Base-by-base conservation (phyloP, 148 eudicot genomes). In the Beta vulgaris region DNA sequence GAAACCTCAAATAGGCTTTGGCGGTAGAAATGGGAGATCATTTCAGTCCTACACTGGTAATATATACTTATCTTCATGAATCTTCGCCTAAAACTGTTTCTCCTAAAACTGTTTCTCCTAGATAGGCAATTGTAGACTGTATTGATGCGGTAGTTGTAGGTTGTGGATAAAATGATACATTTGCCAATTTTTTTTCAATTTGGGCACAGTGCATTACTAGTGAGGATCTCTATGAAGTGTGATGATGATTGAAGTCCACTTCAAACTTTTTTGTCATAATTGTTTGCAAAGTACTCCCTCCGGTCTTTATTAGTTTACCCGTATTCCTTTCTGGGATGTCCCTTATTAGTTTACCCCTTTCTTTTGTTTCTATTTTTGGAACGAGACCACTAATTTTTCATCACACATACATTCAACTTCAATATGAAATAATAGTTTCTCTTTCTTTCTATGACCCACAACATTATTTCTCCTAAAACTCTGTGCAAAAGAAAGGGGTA, bases 1-100 rank as follows among this genome's bases (percentile, higher is more conserved):
- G 69, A 93, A 91, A 53, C 88, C 92, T 79, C 91, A 82, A 48
- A 64, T 75, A 23, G 83, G 85, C 36, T 73, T 72, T 70, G 43
- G 83, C 68, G 74, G 67, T 43, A 71, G 81, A 73, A 67, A 68
- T 64, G 86, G 84, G 71, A 84, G 75, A 78, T 34, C 78, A 37
- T 68, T 86, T 74, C 79, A 82, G 26, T 58, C 88, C 63, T 81
- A 71, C 78, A 59, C 75, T 69, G 86, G 88, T 86, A 84, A 25
- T 40, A 34, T 67, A 13, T 25, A 37, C 53, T 13, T 19, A 32
- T 37, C 66, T 63, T 74, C 34, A 13, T 76, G 8, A 44, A 26
- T n/a, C 46, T 23, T 55, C 60, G 63, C 6, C 34, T 59, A 18
- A 31, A 35, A 54, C 1, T 60, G n/a, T n/a, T 19, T 60, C 60